Base-by-base conservation (phyloP, 345 rosid genomes). In the Cardamine chenopodiifolia region DNA sequence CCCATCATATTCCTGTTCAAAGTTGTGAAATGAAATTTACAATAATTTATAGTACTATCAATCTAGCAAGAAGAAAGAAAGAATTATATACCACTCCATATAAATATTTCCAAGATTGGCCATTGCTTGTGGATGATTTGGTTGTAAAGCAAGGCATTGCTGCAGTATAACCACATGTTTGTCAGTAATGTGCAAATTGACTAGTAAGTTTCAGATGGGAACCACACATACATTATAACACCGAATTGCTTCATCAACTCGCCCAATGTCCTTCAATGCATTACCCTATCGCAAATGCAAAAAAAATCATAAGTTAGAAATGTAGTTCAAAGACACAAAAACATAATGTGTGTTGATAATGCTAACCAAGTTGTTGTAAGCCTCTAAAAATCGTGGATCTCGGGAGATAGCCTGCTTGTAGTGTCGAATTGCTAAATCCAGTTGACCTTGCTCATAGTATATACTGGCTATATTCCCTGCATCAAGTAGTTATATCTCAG, bases 71-170 rank as follows among this genome's bases (percentile, higher is more conserved):
- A 53, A 56, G 23, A 20, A 37, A 59, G 34, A 65, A 68, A 49
- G 58, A 25, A 62, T 53, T 66, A 62, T 66, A 29, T 85, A 92
- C 99, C 99, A 90, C 80, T 96, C 99, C 98, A 92, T 92, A 73
- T 96, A 96, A 76, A 96, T 86, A 73, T 96, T 92, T 69, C 99
- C 99, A 68, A 96, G 93, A 74, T 96, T 96, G 64, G 98, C 92
- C 62, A 96, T 91, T 15, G 99, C 97, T 81, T 92, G 98, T 25
- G 98, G 99, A 69, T 96, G 99, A 69, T 78, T 89, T 8, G 98
- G 91, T 75, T 96, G 98, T 67, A 92, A 81, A 18, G 87, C 23
- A 76, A 96, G 97, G 71, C 98, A 96, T 89, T 96, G 94, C 99
- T 96, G 71, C 86, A 89, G 22, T 40, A 50, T 50, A 79, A 44